Conservation (phyloP, 345 rosid species). For the Arabis hirsuta region DNA sequence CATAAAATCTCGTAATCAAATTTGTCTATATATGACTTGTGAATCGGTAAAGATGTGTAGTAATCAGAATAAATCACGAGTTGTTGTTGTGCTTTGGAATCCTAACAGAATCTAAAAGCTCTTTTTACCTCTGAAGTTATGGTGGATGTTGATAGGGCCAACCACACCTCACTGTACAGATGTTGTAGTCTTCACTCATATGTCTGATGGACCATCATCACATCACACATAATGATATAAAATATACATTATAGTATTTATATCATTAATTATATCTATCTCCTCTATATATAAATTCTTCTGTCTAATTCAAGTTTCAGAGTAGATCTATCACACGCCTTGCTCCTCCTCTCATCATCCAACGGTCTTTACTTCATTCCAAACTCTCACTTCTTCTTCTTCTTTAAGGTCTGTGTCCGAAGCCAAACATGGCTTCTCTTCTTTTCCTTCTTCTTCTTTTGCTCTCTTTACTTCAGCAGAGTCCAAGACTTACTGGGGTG, state of each 20-base stretch:
- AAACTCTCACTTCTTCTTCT: slow-evolving; percentile 29
- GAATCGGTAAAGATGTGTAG: slow-evolving; percentile 3
- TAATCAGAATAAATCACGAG: slow-evolving; percentile 29
- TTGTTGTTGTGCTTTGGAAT: slow-evolving; percentile 17
- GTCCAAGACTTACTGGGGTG: slow-evolving; percentile 66
- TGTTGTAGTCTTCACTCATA: slow-evolving; percentile 13
- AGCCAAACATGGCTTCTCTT: slow-evolving; percentile 34
- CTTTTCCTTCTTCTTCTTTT: slow-evolving; percentile 31
- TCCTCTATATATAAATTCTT: slow-evolving; percentile 19
- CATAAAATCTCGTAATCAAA: neutral
- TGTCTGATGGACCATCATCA: slow-evolving; percentile 35
- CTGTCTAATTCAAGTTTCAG: slow-evolving; percentile 29
- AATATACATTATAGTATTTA: neutral
- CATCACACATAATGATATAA: slow-evolving; percentile 16
- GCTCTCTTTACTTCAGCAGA: slow-evolving; percentile 32
- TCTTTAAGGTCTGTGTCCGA: neutral
- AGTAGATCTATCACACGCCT: slow-evolving; percentile 31
- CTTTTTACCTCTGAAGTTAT: slow-evolving; percentile 21
- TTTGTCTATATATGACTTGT: slow-evolving; percentile 14
- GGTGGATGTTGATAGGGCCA: slow-evolving; percentile 36
- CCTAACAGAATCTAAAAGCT: slow-evolving; percentile 32
- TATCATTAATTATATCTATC: neutral
- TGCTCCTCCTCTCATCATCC: slow-evolving; percentile 35
- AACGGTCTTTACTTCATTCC: slow-evolving; percentile 26
- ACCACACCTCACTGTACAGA: slow-evolving; percentile 27